Evolutionary conservation across 495 filamentous ascomycete genomes (phyloP), one percentile per base, ranked within the genome.

Genomic region (Penicillium waksmanii): DNA sequence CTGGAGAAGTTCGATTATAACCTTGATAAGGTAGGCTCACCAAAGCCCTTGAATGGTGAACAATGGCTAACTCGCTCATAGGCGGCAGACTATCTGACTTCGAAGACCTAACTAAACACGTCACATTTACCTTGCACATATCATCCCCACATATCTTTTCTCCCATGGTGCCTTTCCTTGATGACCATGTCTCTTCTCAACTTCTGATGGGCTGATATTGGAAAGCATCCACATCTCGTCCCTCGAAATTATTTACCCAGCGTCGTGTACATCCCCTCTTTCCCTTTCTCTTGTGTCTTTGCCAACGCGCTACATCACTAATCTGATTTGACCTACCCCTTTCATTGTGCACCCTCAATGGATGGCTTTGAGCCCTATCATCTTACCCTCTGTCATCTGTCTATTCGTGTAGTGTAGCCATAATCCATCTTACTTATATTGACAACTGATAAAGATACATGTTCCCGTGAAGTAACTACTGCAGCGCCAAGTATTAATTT

Each of bases 1-100:
- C 75, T 98, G 69, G 95, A 97, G 80, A 93, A 92, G 73, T 95
- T 87, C 74, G 93, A 97, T 69, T 96, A 97, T 74, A 93, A 97
- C 75, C 80, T 97, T 67, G 92, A 96, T 71, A 90, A 92, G 87
- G 95, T 97, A 79, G 79, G 86, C 75, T 68, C 19, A 35, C n/a
- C 38, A 36, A 25, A 38, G 44, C 48, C 17, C 4, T 12, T 38
- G 36, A 38, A 12, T 27, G 31, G 1, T 25, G 38, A 17, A 50
- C 38, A 47, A 8, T 17, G 11, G 58, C 47, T 62, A 23, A 60
- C 44, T 53, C 7, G 36, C 36, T 42, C 48, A 18, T 40, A 80
- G 77, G 77, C 77, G 23, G 77, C 66, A 3, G 77, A 80, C 66
- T 70, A 71, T 48, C 63, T 80, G 51, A 76, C 73, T 17, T 76